phyloP scores from a whole-genome alignment of 2,329 filamentous ascomycete species.

The Botryosphaeria dothidea region DNA sequence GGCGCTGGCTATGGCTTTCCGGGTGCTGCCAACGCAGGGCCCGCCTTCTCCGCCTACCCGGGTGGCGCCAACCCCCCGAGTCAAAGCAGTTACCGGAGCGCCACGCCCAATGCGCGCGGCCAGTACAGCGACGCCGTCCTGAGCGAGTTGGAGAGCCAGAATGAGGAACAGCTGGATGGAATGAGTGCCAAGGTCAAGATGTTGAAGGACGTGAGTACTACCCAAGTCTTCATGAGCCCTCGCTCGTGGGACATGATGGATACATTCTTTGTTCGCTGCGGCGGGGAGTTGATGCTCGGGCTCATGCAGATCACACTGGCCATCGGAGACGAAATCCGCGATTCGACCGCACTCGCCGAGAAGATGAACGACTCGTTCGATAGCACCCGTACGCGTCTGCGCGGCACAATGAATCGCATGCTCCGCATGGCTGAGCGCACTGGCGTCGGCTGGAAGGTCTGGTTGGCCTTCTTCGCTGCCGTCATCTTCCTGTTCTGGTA shows the following conservation, averaged over 20 bases:
- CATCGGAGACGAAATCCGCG: constrained; percentile 93
- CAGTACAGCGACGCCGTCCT: constrained; percentile 93
- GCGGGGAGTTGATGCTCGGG: neutral
- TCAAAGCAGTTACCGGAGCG: constrained; percentile 34
- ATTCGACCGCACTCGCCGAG: constrained; percentile 82
- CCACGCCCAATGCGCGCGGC: constrained; percentile 62
- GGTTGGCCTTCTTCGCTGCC: constrained; percentile 83
- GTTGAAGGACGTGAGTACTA: constrained; percentile 75
- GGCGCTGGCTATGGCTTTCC: constrained; percentile 15
- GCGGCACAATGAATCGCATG: constrained; percentile 97
- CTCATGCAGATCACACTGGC: constrained; percentile 75
- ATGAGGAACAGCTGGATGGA: constrained; percentile 86
- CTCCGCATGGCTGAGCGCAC: constrained; percentile 90
- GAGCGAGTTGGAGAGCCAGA: constrained; percentile 93
- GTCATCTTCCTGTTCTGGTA: constrained; percentile 85
- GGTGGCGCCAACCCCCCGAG: constrained; percentile 20
- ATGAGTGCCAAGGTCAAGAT: constrained; percentile 87
- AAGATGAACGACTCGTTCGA: constrained; percentile 98
- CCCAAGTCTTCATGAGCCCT: neutral
- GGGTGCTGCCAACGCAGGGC: constrained; percentile 9
- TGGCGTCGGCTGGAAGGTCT: constrained; percentile 94
- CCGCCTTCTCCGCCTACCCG: constrained; percentile 39
- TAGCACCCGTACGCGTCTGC: constrained; percentile 73
- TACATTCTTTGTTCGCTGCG: neutral
- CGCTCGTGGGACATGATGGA: too few species aligned